These are phyloP conservation scores for Bipolaris victoriae DNA, from an alignment of 2,329 filamentous ascomycete species.

Conservation along the genomic window DNA sequence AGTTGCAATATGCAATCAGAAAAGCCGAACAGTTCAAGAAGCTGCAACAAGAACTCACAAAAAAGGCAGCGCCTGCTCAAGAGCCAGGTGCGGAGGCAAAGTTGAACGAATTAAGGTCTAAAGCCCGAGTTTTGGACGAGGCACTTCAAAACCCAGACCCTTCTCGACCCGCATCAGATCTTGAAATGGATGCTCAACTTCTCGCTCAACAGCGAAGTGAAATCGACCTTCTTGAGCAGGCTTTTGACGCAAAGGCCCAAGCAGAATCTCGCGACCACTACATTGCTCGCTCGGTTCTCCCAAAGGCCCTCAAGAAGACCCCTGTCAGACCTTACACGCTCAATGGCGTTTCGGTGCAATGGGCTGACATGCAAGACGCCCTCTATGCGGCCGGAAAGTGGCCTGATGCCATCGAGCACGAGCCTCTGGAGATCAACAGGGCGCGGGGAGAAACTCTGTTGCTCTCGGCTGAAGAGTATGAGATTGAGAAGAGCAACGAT, in stretches of 20 bases:
- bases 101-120: conserved; percentile 21
- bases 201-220: conserved; percentile 20
- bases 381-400: conserved; percentile 32
- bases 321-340: conserved; percentile 33
- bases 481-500: conserved; percentile 26
- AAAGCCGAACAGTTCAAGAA: conserved; percentile 34
- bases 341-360: conserved; percentile 37
- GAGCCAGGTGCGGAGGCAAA: conserved; percentile 27
- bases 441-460: conserved; percentile 17
- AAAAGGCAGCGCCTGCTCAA: conserved; percentile 28
- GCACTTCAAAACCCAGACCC: conserved; percentile 26
- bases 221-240: conserved; percentile 27
- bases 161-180: conserved; percentile 15
- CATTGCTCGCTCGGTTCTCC: conserved; percentile 35
- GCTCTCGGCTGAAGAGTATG: conserved; percentile 30
- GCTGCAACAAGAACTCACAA: conserved; percentile 21
- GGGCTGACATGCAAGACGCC: conserved; percentile 45
- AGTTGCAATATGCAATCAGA: conserved; percentile 32
- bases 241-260: conserved; percentile 30
- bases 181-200: conserved; percentile 19
- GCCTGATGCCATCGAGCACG: conserved; percentile 33
- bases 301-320: conserved; percentile 22
- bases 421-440: conserved; percentile 24
- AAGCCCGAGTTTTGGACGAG: conserved; percentile 17
- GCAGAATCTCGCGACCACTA: conserved; percentile 23